phyloP scores from a whole-genome alignment of 805 yeast genomes.

The Saccharomycopsis sp. region DNA sequence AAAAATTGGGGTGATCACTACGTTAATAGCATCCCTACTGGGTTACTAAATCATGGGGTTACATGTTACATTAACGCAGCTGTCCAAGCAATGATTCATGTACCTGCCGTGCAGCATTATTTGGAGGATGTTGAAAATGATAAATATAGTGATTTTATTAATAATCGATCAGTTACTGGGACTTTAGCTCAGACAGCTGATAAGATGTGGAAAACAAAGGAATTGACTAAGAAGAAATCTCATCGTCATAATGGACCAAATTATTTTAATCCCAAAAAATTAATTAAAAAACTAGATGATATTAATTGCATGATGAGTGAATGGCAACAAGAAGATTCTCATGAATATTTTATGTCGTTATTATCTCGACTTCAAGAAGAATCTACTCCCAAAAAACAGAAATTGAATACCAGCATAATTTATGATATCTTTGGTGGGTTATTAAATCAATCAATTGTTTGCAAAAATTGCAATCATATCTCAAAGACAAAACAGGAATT shows the following conservation, averaged over 20 bases:
- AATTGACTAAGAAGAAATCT: neutral
- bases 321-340: slow-evolving; percentile 98
- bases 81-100: slow-evolving; percentile 81
- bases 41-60: slow-evolving; percentile 85
- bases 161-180: slow-evolving; percentile 54
- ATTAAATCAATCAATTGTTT: slow-evolving; percentile 75
- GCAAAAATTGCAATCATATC: slow-evolving; percentile 73
- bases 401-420: slow-evolving; percentile 70
- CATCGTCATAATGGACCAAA: slow-evolving; percentile 26
- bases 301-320: slow-evolving; percentile 94
- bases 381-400: slow-evolving; percentile 82
- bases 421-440: slow-evolving; percentile 95
- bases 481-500: slow-evolving; percentile 89
- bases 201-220: slow-evolving; percentile 49
- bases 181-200: slow-evolving; percentile 61
- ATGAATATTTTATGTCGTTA: slow-evolving; percentile 92
- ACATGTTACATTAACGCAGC: slow-evolving; percentile 97
- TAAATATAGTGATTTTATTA: slow-evolving; percentile 40
- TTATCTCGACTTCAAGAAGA: slow-evolving; percentile 87
- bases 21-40: slow-evolving; percentile 45
- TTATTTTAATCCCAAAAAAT: slow-evolving; percentile 68
- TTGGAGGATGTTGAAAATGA: slow-evolving; percentile 56
- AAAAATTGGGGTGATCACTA: slow-evolving; percentile 66
- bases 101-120: slow-evolving; percentile 87
- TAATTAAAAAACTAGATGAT: slow-evolving; percentile 66